Evolutionary conservation across 768 basidiomycete species (phyloP).

Genomic region (Tricholoma furcatifolium): DNA sequence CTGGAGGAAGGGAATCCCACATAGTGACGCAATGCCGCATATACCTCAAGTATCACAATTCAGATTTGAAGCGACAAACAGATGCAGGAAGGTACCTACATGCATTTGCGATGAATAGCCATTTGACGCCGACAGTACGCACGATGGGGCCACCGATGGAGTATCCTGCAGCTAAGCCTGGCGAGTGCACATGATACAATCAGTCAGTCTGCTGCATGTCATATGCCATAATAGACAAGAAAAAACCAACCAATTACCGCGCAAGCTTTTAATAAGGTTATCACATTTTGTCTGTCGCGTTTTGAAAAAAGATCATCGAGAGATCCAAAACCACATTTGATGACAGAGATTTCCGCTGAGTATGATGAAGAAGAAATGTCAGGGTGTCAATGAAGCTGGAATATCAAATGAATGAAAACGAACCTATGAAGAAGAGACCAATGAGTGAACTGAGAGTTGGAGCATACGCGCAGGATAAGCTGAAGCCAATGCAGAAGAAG

Average conservation of each 20-base stretch:
- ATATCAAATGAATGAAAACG: too few relatives aligned
- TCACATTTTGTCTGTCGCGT: slow-evolving; percentile 50
- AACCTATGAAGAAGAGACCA: slow-evolving; percentile 66
- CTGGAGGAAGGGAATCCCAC: slow-evolving; percentile 57
- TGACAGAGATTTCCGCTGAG: slow-evolving; percentile 60
- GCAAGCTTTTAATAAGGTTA: slow-evolving; percentile 63
- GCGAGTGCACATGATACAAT: slow-evolving; percentile 9
- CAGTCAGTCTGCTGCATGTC: background rate
- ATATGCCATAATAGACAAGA: background rate
- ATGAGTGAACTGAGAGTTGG: slow-evolving; percentile 54
- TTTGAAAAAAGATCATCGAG: slow-evolving; percentile 67
- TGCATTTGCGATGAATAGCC: slow-evolving; percentile 52
- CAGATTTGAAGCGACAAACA: background rate
- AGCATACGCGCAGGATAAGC: slow-evolving; percentile 65
- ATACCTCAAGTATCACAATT: slow-evolving; percentile 25
- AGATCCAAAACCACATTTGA: slow-evolving; percentile 60
- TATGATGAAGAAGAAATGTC: too few relatives aligned
- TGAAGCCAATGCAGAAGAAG: slow-evolving; percentile 60
- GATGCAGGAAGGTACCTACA: slow-evolving; percentile 21
- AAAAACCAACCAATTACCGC: slow-evolving; percentile 50
- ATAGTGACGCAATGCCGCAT: slow-evolving; percentile 39
- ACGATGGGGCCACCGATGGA: slow-evolving; percentile 65
- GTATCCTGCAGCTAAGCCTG: slow-evolving; percentile 54
- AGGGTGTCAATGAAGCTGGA: too few relatives aligned
- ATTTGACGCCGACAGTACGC: slow-evolving; percentile 56